Percentiles rank a stretch among this genome's conserved stretches.
Conservation (phyloP, 2,329 filamentous ascomycete genomes). For the Fusarium cyanostomum region DNA sequence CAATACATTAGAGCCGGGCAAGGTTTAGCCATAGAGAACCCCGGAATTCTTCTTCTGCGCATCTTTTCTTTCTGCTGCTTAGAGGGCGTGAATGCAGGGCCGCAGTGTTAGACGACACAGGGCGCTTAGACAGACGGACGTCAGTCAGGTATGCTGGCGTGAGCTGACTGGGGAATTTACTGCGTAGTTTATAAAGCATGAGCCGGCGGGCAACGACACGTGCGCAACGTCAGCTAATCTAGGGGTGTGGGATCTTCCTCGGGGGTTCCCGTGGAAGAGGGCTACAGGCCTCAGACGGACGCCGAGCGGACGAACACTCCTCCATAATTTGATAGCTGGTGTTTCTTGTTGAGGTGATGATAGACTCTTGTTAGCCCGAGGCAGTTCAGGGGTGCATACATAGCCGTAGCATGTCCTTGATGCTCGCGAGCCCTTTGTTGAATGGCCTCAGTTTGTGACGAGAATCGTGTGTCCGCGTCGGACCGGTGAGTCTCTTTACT, state of each 20-base stretch:
- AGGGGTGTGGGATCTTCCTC: slow-evolving; percentile 8
- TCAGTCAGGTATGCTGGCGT: slow-evolving; percentile 5
- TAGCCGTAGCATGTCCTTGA: neutral
- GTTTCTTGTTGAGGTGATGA: neutral
- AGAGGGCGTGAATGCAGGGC: neutral
- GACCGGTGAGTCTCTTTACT: neutral
- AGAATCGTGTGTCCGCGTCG: neutral
- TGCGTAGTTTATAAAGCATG: neutral
- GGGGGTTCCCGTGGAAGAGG: slow-evolving; percentile 5
- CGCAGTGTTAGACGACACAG: neutral
- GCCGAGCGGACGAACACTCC: neutral
- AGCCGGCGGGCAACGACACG: slow-evolving; percentile 28
- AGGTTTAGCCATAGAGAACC: neutral
- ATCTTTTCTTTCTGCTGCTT: neutral
- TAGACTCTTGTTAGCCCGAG: neutral
- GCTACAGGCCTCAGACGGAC: neutral
- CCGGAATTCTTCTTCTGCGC: neutral
- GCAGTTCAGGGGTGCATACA: neutral
- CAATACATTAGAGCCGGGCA: neutral
- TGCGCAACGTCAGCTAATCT: slow-evolving; percentile 33
- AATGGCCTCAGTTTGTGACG: neutral
- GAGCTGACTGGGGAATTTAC: slow-evolving; percentile 15
- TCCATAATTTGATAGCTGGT: neutral
- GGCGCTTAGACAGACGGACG: slow-evolving; percentile 27
- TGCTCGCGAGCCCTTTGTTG: neutral